Base-by-base conservation (phyloP, 192 early-diverging fungal genomes). In the Dissophora ornata region DNA sequence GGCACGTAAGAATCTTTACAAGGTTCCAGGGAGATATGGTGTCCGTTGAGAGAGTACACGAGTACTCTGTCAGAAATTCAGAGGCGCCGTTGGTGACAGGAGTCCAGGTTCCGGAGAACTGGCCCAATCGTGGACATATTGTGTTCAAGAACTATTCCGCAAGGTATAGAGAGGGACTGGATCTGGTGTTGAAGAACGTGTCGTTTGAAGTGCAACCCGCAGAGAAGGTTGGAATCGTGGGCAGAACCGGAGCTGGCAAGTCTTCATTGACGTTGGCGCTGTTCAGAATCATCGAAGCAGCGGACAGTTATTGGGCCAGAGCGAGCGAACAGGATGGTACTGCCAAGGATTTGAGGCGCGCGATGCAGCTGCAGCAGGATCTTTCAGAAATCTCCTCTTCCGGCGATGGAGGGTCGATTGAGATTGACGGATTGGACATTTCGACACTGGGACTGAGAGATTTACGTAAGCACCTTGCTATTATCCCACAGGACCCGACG, bases 21-120 rank as follows among this genome's bases (percentile, higher is more conserved):
- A 71, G 85, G 51, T 84, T 94, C 64, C 93, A 96, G 64, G 90
- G 94, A 80, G 82, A 70, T 57, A 82, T 95, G 74, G 93, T 91
- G 40, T 79, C 87, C 0, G 91, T 96, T 18, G 96, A 97, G 83
- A 86, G 95, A 7, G 71, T 95, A 9, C 58, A 85, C 33, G 94
- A 96, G 80, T 97, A 95, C 53, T 41, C 89, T 26, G 73, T 74
- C 12, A 83, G 94, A 24, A 89, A 92, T 22, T 87, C 94, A 52
- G 96, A 97, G 71, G 81, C 87, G 0, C 79, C 88, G 1, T 8
- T 62, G 1, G 78, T 79, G 47, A 79, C 84, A 41, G 69, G 79
- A 3, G 55, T 64, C 6, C 34, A 64, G 25, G 62, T 79, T 32
- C 85, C 83, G 2, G 67, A 68, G 15, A 52, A 50, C 25, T 80